Percentiles rank a stretch among this genome's conserved stretches.
These are phyloP conservation scores for Cylindrotheca closterium DNA, from an alignment of 108 stramenopile genomes.

Conservation along the genomic window DNA sequence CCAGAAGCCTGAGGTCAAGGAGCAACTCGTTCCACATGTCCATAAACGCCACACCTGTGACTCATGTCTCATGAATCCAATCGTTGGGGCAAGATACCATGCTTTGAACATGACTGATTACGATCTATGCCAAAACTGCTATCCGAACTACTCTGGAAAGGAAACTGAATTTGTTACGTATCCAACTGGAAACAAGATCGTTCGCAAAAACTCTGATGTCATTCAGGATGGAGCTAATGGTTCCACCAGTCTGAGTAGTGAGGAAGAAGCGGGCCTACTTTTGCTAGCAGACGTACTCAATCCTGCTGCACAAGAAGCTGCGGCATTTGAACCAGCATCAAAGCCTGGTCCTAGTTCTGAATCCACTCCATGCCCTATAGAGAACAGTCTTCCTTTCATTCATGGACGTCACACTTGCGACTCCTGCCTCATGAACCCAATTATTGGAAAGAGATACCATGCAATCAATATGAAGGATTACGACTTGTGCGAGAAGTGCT, in stretches of 20 bases:
- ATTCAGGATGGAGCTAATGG: no score
- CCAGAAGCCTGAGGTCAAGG: constrained; percentile 4
- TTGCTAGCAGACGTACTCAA: not conserved
- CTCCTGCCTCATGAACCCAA: constrained; percentile 74
- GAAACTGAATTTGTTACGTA: constrained; percentile 51
- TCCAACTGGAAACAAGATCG: not conserved
- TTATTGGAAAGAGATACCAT: constrained; percentile 81
- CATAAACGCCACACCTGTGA: constrained; percentile 89
- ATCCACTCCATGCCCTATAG: constrained; percentile 5
- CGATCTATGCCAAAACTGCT: constrained; percentile 76
- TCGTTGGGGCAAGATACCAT: constrained; percentile 83
- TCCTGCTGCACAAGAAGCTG: not conserved
- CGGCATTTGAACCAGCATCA: constrained; percentile 1
- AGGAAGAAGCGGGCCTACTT: not conserved
- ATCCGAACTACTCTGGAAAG: constrained; percentile 63
- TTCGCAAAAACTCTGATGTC: no score
- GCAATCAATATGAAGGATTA: constrained; percentile 79
- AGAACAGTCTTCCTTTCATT: constrained; percentile 48
- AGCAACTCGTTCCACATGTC: constrained; percentile 45
- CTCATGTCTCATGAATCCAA: constrained; percentile 74
- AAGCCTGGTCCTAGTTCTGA: not conserved
- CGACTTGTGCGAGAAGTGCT: constrained; percentile 75
- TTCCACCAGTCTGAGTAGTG: not conserved
- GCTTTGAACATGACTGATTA: constrained; percentile 80
- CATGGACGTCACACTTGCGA: constrained; percentile 90